Evolutionary conservation across 345 rosid genomes (phyloP).

Genomic region (Cardamine occulta): DNA sequence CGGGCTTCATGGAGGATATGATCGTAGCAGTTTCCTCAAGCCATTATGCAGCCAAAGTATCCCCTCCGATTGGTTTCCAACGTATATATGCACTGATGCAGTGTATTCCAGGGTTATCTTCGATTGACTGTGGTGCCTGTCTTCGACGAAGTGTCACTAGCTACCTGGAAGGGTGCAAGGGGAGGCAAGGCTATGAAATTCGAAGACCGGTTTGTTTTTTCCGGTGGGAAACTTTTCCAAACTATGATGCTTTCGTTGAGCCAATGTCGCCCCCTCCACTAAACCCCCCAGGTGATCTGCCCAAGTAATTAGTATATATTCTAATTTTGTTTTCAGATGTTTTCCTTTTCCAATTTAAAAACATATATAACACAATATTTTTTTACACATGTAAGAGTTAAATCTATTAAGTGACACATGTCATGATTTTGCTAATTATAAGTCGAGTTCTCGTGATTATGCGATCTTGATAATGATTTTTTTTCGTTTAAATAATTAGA

Average conservation of each 20-base stretch:
- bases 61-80: background rate
- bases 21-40: background rate
- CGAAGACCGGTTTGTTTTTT: background rate
- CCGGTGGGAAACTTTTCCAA: background rate
- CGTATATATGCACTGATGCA: constrained; percentile 23
- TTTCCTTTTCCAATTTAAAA: no score
- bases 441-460: no score
- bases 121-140: background rate
- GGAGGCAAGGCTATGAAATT: background rate
- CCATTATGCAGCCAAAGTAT: background rate
- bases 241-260: background rate
- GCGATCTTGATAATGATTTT: no score
- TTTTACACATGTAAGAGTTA: no score
- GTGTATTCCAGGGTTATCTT: constrained; percentile 24
- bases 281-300: background rate
- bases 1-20: constrained; percentile 1
- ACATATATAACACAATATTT: no score
- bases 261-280: background rate
- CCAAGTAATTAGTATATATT: no score
- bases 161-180: background rate
- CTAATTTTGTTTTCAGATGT: no score
- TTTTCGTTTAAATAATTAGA: no score
- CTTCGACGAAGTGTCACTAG: background rate
- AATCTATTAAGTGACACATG: no score
- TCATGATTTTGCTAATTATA: no score